phyloP scores from a whole-genome alignment of 2,329 filamentous ascomycete species.

The Pseudofabraea citricarpa region DNA sequence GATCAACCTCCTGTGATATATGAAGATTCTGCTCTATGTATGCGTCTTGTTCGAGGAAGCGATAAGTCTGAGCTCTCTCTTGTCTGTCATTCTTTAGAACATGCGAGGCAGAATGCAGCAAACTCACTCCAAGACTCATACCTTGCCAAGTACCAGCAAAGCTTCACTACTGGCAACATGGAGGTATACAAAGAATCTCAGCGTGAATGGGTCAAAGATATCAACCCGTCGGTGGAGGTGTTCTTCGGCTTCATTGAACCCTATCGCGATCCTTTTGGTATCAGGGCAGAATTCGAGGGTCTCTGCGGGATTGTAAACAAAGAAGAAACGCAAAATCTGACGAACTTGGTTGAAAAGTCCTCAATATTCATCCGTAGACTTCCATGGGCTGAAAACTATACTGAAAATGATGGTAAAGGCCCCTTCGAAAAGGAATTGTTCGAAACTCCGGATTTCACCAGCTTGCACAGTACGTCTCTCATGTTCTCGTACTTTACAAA shows the following conservation, averaged over 20 bases:
- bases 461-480: conserved; percentile 55
- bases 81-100: conserved; percentile 41
- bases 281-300: conserved; percentile 55
- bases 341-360: conserved; percentile 58
- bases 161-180: conserved; percentile 51
- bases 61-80: conserved; percentile 44
- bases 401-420: conserved; percentile 33
- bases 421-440: conserved; percentile 71
- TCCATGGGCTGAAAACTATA: neutral
- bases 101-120: conserved; percentile 42
- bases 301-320: conserved; percentile 59
- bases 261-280: conserved; percentile 56
- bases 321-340: conserved; percentile 55
- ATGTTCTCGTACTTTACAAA: conserved; percentile 18
- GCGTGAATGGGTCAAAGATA: conserved; percentile 53
- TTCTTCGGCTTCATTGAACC: conserved; percentile 60
- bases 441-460: conserved; percentile 68
- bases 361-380: conserved; percentile 58
- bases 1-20: no score
- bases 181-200: conserved; percentile 51
- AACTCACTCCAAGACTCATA: conserved; percentile 49
- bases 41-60: conserved; percentile 47
- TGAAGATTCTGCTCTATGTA: no score
- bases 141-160: conserved; percentile 46
- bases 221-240: conserved; percentile 49